Base-by-base conservation (phyloP, 2,329 filamentous ascomycete genomes). In the Alternaria ethzedia region DNA sequence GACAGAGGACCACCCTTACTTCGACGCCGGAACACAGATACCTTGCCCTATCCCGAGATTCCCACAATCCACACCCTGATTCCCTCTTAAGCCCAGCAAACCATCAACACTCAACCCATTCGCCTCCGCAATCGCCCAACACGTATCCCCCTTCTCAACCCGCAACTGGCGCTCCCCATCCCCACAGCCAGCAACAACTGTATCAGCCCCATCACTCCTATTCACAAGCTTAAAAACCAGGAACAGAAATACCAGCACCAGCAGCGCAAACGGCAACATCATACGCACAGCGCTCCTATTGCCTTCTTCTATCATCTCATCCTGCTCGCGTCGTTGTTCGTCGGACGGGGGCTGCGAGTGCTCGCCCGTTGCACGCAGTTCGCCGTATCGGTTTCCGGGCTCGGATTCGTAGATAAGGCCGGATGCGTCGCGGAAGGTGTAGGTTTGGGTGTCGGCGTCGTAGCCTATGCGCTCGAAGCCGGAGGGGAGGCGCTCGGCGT, bases 191-290 rank as follows among this genome's bases (percentile, higher is more conserved):
- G 65, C 10, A 45, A 59, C 51, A 64, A 72, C 49, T 7, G 32
- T 56, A 9, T 32, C 45, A 32, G 30, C 47, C 10, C 26, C 45
- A 26, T 54, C 60, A 11, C 50, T 47, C 20, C 54, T 45, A 50
- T 65, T 60, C 10, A 76, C 32, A 17, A 73, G 67, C 46, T 67
- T 65, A 50, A 79, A 74, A 46, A 88, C 69, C 17, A 83, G 72
- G 32, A 88, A 70, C 51, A 89, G 75, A 63, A 83, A 85, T 15
- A 87, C 69, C 5, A 86, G 79, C 57, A 87, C 80, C 36, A 89
- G 74, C 64, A 88, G 75, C 57, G 85, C 86, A 76, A 88, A 89
- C 71, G 88, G 88, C 70, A 89, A 80, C 66, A 89, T 78, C n/a
- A 82, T 81, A 28, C 86, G 82, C 83, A 86, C 85, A 6, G 86